Base-by-base conservation (phyloP, 441 rosid species). In the Kokia cookei region DNA sequence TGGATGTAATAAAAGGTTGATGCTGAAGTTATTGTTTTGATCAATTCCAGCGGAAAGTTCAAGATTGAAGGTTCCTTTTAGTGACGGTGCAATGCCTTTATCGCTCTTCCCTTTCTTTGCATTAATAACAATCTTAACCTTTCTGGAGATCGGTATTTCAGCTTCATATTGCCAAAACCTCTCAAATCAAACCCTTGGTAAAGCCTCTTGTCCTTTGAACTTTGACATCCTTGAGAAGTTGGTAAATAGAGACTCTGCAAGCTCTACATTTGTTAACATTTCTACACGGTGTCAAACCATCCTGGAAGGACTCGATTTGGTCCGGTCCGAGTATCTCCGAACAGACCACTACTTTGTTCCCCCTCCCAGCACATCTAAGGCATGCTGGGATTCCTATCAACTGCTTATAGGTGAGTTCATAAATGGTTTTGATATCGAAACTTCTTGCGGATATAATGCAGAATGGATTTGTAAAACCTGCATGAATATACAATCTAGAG, bases 271-370 rank as follows among this genome's bases (percentile, higher is more conserved):
- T 9, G 70, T 55, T 5, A 75, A 65, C 42, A 22, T 40, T 70
- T 2, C 60, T 54, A 68, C 42, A 47, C 54, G 32, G 13, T 87
- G 88, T 48, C 69, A 70, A 43, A 75, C 71, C 69, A 72, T 85
- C 73, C 75, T 65, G 11, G 81, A 78, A 75, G 83, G 84, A 15
- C 55, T 85, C 72, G 80, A 72, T 55, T 70, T 83, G 65, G 77
- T 84, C 69, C 84, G 71, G 7, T 81, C 93, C 0, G 82, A 40
- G 69, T 84, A 85, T 75, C 87, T 89, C 45, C 74, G 72, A 24
- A 75, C 37, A 15, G 77, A 60, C 27, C 82, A 76, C 5, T 72
- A 32, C 76, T 89, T 87, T 70, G 77, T 78, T 48, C 87, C 88
- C 6, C 85, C 89, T 65, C 63, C 57, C 9, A 66, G 69, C 17